Percentiles rank a stretch among this genome's conserved stretches.
Conservation (phyloP, 306 rosid species). For the Sesbania bispinosa region DNA sequence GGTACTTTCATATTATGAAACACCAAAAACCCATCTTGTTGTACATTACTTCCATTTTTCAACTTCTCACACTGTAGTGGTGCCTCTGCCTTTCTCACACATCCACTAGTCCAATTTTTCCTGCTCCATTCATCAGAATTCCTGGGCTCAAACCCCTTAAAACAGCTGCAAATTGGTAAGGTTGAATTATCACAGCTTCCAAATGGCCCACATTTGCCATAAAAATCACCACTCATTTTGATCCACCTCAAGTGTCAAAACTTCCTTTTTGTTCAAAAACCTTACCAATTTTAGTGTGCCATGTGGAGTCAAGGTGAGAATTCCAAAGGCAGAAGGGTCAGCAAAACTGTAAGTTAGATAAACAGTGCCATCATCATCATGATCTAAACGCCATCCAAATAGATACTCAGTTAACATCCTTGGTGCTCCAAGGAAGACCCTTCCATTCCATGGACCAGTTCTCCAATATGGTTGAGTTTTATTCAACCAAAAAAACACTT, state of each 20-base stretch:
- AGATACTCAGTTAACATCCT: conserved; percentile 31
- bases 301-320: not conserved
- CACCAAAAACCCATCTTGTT: conserved; percentile 21
- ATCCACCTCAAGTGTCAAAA: not conserved
- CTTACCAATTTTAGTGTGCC: conserved; percentile 22
- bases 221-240: conserved; percentile 32
- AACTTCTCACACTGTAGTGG: conserved; percentile 10
- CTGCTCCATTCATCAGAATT: conserved; percentile 31
- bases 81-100: not conserved
- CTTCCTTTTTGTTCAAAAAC: not conserved
- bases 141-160: conserved; percentile 37
- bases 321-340: not conserved
- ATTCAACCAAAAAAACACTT: conserved; percentile 28
- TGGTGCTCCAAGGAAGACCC: conserved; percentile 35
- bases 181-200: conserved; percentile 20
- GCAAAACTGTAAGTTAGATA: not conserved
- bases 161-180: conserved; percentile 38
- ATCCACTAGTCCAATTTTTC: conserved; percentile 25
- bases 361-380: conserved; percentile 8
- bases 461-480: conserved; percentile 29
- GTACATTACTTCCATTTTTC: not conserved
- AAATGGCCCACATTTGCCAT: conserved; percentile 28
- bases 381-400: conserved; percentile 17
- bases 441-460: conserved; percentile 52
- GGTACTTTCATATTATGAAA: conserved; percentile 34